phyloP scores from a whole-genome alignment of 1,284 basidiomycete species.

The Xerocomus nothofagi region DNA sequence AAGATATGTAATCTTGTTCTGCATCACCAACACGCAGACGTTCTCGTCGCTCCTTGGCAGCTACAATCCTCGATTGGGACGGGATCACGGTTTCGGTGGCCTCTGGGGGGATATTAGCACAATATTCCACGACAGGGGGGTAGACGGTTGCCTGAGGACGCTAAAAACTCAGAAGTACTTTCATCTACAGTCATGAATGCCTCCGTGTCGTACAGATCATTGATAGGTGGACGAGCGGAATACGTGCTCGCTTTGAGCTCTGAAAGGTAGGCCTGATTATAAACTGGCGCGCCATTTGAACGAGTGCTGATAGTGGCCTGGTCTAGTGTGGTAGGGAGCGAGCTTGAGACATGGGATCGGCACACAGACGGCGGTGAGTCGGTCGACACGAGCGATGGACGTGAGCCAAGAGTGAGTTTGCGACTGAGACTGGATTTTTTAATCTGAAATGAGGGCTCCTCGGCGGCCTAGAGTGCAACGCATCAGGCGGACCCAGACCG shows the following conservation, averaged over 20 bases:
- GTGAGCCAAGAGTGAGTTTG: constrained; percentile 57
- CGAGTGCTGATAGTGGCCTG: constrained; percentile 52
- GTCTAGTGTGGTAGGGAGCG: constrained; percentile 45
- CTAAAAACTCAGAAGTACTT: constrained; percentile 37
- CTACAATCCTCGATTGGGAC: constrained; percentile 71
- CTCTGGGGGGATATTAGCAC: constrained; percentile 11
- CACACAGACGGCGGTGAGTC: constrained; percentile 2
- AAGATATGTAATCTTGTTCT: constrained; percentile 81
- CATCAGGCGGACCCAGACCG: constrained; percentile 23
- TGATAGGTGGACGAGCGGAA: constrained; percentile 49
- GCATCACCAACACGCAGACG: constrained; percentile 48
- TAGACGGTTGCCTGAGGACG: constrained; percentile 38
- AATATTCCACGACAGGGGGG: background rate
- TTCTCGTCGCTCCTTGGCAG: constrained; percentile 80
- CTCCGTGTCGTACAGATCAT: constrained; percentile 50
- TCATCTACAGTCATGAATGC: constrained; percentile 53
- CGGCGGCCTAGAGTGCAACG: constrained; percentile 46
- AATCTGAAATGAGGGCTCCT: constrained; percentile 65
- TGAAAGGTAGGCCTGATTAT: constrained; percentile 77
- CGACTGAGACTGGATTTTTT: constrained; percentile 76
- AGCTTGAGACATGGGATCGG: constrained; percentile 23
- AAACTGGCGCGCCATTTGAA: constrained; percentile 53
- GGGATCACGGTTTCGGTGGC: constrained; percentile 58
- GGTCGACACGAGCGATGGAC: constrained; percentile 45
- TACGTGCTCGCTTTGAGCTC: constrained; percentile 84